phyloP scores from a whole-genome alignment of 768 basidiomycete species.

The Lactarius indigo region DNA sequence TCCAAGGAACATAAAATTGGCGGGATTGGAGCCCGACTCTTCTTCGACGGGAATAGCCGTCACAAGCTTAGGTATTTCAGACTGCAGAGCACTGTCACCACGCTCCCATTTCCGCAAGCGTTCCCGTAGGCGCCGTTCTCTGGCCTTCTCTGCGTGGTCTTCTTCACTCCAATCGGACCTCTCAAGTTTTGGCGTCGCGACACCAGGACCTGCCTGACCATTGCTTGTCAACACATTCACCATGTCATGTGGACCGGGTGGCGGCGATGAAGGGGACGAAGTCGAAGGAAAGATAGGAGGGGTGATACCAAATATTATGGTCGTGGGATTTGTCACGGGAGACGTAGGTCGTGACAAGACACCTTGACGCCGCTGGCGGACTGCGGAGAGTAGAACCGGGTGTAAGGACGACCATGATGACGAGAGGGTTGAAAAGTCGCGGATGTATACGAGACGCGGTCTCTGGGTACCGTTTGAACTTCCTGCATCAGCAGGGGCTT shows the following conservation, averaged over 20 bases:
- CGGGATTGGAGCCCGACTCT: conserved; percentile 28
- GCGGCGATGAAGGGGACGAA: conserved; percentile 29
- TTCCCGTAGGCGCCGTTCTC: conserved; percentile 69
- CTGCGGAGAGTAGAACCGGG: conserved; percentile 70
- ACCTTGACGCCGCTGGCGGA: conserved; percentile 71
- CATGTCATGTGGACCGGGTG: conserved; percentile 34
- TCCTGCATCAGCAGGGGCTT: conserved; percentile 29
- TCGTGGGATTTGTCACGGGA: conserved; percentile 65
- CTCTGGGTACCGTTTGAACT: conserved; percentile 29
- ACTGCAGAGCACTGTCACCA: conserved; percentile 52
- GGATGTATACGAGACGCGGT: conserved; percentile 79
- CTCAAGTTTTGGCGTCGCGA: conserved; percentile 35
- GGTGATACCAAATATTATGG: conserved; percentile 85
- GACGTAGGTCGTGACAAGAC: conserved; percentile 56
- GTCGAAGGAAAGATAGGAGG: conserved; percentile 62
- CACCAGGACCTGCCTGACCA: conserved; percentile 32
- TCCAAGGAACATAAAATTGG: conserved; percentile 52
- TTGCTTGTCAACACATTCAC: conserved; percentile 46
- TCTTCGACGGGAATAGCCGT: conserved; percentile 37
- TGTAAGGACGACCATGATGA: conserved; percentile 75
- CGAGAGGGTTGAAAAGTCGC: conserved; percentile 76
- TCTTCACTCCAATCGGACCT: conserved; percentile 64
- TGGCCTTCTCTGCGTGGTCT: conserved; percentile 56
- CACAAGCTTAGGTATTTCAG: conserved; percentile 59
- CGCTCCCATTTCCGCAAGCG: conserved; percentile 74